Evolutionary conservation across 2,329 filamentous ascomycete genomes (phyloP).

Genomic region (Dactylellina drechsleri): DNA sequence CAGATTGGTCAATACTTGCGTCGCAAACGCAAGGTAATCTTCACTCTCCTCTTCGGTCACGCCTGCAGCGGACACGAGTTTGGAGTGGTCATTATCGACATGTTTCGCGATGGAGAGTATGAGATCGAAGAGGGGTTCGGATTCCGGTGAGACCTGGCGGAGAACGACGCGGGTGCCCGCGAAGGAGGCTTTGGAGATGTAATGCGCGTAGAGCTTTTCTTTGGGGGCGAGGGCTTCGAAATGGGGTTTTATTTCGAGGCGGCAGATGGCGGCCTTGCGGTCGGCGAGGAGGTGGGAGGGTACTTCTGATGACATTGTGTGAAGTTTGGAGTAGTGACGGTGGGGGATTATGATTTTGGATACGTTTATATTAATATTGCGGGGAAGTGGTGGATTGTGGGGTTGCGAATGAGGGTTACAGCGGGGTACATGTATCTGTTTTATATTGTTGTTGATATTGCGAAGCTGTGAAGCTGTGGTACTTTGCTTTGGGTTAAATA

Average conservation of each 20-base stretch:
- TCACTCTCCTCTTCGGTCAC: conserved; percentile 73
- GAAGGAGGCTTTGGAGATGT: conserved; percentile 78
- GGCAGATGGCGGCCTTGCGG: conserved; percentile 85
- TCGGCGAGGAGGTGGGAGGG: conserved; percentile 75
- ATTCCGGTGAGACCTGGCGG: conserved; percentile 82
- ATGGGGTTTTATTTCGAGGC: conserved; percentile 89
- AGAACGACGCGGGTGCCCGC: conserved; percentile 80
- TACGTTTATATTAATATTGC: not conserved
- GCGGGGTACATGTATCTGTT: not conserved
- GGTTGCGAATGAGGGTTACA: not conserved
- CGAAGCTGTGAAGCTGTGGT: conserved; percentile 7
- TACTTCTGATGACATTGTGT: conserved; percentile 29
- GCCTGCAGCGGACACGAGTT: conserved; percentile 72
- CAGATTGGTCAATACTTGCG: conserved; percentile 80
- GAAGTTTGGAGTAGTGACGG: conserved; percentile 4
- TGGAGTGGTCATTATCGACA: conserved; percentile 76
- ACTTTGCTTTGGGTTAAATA: conserved; percentile 41
- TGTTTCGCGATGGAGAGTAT: conserved; percentile 77
- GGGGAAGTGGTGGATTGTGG: conserved; percentile 6
- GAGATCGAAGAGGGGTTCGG: conserved; percentile 81
- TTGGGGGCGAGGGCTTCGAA: conserved; percentile 80
- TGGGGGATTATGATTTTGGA: not conserved
- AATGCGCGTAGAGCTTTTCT: conserved; percentile 91
- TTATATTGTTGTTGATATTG: not conserved
- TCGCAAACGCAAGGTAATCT: conserved; percentile 79